phyloP scores from a whole-genome alignment of 1,284 basidiomycete genomes.

The Pascua sp. region DNA sequence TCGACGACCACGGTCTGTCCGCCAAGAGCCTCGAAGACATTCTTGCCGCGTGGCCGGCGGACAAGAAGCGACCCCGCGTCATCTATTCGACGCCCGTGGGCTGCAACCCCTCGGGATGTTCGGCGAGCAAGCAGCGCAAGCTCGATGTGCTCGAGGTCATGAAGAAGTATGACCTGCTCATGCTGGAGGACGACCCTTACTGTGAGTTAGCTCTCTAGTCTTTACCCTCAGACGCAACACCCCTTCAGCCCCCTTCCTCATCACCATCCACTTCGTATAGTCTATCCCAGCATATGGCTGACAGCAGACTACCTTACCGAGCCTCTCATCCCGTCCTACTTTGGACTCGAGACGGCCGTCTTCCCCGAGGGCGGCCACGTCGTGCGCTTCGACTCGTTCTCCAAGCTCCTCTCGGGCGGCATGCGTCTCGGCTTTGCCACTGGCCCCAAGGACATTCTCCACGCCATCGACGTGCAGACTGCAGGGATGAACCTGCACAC shows the following conservation, averaged over 20 bases:
- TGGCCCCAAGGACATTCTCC: constrained; percentile 69
- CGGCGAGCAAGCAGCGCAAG: constrained; percentile 68
- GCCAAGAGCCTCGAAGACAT: constrained; percentile 62
- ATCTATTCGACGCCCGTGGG: constrained; percentile 65
- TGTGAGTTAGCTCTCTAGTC: constrained; percentile 42
- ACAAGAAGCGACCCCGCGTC: constrained; percentile 69
- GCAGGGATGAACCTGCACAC: constrained; percentile 68
- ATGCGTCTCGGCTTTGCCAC: constrained; percentile 65
- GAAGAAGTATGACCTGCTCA: constrained; percentile 70
- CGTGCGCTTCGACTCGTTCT: constrained; percentile 79
- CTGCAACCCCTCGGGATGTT: constrained; percentile 79
- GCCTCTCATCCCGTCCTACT: constrained; percentile 64
- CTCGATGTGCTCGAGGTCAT: constrained; percentile 72
- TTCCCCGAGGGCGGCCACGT: constrained; percentile 64
- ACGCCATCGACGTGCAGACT: constrained; percentile 66
- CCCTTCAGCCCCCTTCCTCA: too few relatives aligned
- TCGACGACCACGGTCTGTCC: constrained; percentile 72
- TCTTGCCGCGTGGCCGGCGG: constrained; percentile 71
- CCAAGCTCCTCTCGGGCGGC: constrained; percentile 80
- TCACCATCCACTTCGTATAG: neutral
- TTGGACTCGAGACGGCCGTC: constrained; percentile 62
- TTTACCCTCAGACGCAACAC: too few relatives aligned
- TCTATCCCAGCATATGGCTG: neutral
- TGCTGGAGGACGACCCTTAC: constrained; percentile 85
- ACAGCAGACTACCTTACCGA: constrained; percentile 58